Conservation (phyloP, 306 rosid genomes). For the Inga laurina region DNA sequence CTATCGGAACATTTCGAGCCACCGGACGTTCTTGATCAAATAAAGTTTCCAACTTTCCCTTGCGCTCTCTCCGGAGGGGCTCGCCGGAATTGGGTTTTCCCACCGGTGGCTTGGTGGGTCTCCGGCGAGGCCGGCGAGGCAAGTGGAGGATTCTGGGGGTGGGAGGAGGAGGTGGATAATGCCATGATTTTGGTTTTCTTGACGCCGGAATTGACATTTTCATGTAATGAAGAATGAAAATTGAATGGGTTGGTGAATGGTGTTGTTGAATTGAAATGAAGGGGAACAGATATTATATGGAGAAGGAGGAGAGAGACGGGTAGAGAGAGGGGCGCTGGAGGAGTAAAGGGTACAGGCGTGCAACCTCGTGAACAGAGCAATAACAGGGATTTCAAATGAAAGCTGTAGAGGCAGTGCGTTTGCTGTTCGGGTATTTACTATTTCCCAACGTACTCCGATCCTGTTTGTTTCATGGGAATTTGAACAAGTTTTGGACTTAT, state of each 20-base stretch:
- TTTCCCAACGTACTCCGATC: conserved; percentile 23
- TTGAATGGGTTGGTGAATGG: neutral
- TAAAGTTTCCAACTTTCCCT: conserved; percentile 57
- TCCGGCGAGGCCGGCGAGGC: conserved; percentile 75
- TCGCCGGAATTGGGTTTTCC: conserved; percentile 36
- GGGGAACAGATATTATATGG: neutral
- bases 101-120: conserved; percentile 37
- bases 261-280: neutral
- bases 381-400: conserved; percentile 89
- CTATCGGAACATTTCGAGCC: conserved; percentile 44
- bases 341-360: conserved; percentile 55
- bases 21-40: conserved; percentile 59
- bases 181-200: conserved; percentile 66
- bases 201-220: conserved; percentile 46
- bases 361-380: conserved; percentile 80
- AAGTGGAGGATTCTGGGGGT: conserved; percentile 81
- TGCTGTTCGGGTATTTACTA: conserved; percentile 22
- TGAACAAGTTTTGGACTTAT: conserved; percentile 24
- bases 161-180: conserved; percentile 71
- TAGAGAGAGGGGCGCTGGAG: conserved; percentile 26
- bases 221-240: neutral
- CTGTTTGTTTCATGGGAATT: conserved; percentile 33
- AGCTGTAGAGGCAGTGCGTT: conserved; percentile 40
- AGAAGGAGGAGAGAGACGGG: neutral
- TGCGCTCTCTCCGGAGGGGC: conserved; percentile 30